Base-by-base conservation (phyloP, 2,329 filamentous ascomycete species). In the Phoma sp. region DNA sequence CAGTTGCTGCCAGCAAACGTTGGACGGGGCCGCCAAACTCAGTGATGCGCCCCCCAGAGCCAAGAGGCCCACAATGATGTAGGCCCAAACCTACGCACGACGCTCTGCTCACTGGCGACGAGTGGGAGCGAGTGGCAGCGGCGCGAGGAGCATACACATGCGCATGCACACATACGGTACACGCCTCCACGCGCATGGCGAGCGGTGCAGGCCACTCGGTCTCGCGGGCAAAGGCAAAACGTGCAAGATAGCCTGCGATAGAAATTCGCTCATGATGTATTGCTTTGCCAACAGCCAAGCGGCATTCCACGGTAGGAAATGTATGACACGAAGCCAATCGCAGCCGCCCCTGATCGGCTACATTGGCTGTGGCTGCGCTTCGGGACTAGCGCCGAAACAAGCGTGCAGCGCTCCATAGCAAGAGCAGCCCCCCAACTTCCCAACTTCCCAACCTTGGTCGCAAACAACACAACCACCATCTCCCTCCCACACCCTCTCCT, bases 41-140 rank as follows among this genome's bases (percentile, higher is more conserved):
- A 60, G 62, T 57, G 55, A 57, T 57, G 54, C 55, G 60, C 58
- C 55, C 55, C 49, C 55, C 49, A 58, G 46, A 55, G 58, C 48
- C 46, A 55, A 55, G 50, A 41, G 47, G 55, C 45, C 60, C 63
- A 60, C 57, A 47, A 63, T 65, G 59, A 65, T 64, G 63, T 63
- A 56, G 50, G 52, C 46, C 36, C 47, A 55, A 46, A 55, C 52
- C 47, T 55, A 39, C 41, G 44, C 33, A 49, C 52, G 52, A 46
- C 43, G 46, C 52, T 47, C 46, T 46, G 41, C 43, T 51, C 52
- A 51, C 46, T 46, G 41, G 47, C 46, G 13, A 22, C 37, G 36
- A 22, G 41, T 32, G 41, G 35, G 33, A 27, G 41, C 52, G 19
- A 41, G 36, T 40, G 36, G 15, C 32, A 7, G 24, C 21, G 48